A percentile compares a stretch with the other conserved stretches of the same genome.
Conservation (phyloP, 768 basidiomycete species). For the Auriscalpium orientale region DNA sequence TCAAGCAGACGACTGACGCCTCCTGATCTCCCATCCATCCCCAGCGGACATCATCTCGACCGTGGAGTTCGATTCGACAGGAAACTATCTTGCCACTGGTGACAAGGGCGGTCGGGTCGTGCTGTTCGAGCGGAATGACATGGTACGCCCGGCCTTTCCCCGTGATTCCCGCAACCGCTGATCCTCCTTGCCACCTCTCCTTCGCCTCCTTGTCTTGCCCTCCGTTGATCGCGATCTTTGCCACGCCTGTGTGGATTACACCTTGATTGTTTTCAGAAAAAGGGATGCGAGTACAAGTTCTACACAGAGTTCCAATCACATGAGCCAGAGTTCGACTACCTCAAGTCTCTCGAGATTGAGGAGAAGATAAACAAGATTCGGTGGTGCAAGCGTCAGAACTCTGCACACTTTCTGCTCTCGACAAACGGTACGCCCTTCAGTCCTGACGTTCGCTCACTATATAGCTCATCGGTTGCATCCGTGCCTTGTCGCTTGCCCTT, state of each 20-base stretch:
- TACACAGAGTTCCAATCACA: slow-evolving; percentile 99
- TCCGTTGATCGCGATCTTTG: too few species aligned
- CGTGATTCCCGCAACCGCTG: slow-evolving; percentile 1
- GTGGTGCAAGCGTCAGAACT: slow-evolving; percentile 98
- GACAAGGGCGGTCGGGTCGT: slow-evolving; percentile 99
- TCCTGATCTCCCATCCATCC: slow-evolving; percentile 11
- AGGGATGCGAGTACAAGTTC: slow-evolving; percentile 99
- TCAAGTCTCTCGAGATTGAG: slow-evolving; percentile 99
- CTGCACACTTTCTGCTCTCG: slow-evolving; percentile 93
- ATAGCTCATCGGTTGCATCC: slow-evolving; percentile 5
- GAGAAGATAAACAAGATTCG: slow-evolving; percentile 99
- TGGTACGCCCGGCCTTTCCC: slow-evolving; percentile 43
- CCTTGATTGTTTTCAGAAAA: slow-evolving; percentile 60
- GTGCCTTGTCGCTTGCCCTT: slow-evolving; percentile 1
- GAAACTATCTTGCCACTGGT: slow-evolving; percentile 98
- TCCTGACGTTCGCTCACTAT: neutral
- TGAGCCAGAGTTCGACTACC: slow-evolving; percentile 99
- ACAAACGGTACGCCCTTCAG: slow-evolving; percentile 72
- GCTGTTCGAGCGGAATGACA: slow-evolving; percentile 96
- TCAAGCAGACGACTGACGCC: slow-evolving; percentile 2
- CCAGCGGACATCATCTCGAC: slow-evolving; percentile 99
- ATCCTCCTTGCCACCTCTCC: slow-evolving; percentile 10
- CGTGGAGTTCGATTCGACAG: slow-evolving; percentile 99
- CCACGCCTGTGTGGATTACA: too few species aligned
- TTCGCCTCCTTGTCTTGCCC: slow-evolving; percentile 12